A percentile compares a stretch with the other conserved stretches of the same genome.
phyloP scores from a whole-genome alignment of 805 yeast species.

The Yamadazyma sp. region DNA sequence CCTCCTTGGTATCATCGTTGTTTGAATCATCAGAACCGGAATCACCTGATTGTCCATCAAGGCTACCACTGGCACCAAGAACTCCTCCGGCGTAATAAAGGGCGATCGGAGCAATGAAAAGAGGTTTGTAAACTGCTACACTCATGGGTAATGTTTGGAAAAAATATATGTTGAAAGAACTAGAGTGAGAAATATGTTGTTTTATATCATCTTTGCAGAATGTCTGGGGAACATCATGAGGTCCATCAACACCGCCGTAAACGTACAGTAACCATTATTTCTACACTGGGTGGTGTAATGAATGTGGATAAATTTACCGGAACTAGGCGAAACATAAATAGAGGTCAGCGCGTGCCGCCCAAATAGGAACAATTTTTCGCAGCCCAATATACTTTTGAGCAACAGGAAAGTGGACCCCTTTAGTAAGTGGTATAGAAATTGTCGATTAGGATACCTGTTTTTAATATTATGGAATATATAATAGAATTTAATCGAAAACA shows the following conservation, averaged over 20 bases:
- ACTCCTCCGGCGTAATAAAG: slow-evolving; percentile 1
- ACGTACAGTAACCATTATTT: too few relatives aligned
- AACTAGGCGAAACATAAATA: too few relatives aligned
- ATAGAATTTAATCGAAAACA: not conserved
- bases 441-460: too few relatives aligned
- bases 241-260: too few relatives aligned
- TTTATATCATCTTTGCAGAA: slow-evolving; percentile 5
- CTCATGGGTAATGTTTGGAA: slow-evolving; percentile 3
- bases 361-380: too few relatives aligned
- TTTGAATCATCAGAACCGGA: slow-evolving; percentile 3
- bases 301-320: too few relatives aligned
- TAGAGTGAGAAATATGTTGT: not conserved
- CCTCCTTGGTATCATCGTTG: slow-evolving; percentile 2
- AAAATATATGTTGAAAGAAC: not conserved
- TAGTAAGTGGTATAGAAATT: too few relatives aligned
- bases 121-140: slow-evolving; percentile 2
- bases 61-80: slow-evolving; percentile 16
- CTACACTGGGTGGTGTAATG: slow-evolving; percentile 1
- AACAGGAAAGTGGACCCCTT: too few relatives aligned
- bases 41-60: slow-evolving; percentile 9
- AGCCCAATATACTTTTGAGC: too few relatives aligned
- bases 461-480: too few relatives aligned
- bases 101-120: slow-evolving; percentile 3
- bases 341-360: too few relatives aligned
- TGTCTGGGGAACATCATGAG: slow-evolving; percentile 2